Conservation (phyloP, 2,329 filamentous ascomycete genomes). For the Talaromyces amestolkiae region DNA sequence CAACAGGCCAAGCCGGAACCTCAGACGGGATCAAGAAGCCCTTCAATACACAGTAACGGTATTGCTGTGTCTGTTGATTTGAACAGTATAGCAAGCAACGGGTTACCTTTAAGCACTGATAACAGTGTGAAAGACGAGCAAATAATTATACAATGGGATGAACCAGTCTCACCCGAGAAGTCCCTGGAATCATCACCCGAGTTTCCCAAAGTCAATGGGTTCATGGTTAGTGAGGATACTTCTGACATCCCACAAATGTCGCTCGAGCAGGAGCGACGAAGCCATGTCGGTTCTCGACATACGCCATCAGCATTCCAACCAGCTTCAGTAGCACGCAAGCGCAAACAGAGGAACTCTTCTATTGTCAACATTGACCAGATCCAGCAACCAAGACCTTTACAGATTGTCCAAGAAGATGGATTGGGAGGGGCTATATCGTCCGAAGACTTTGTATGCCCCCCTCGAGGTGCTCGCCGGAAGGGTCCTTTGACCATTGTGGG, state of each 20-base stretch:
- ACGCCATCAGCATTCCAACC: slow-evolving; percentile 34
- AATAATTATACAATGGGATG: slow-evolving; percentile 29
- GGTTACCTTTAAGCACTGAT: slow-evolving; percentile 31
- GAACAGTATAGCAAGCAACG: slow-evolving; percentile 31
- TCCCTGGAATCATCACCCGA: slow-evolving; percentile 27
- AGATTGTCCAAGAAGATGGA: slow-evolving; percentile 46
- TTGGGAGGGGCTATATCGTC: slow-evolving; percentile 43
- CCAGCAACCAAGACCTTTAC: slow-evolving; percentile 33
- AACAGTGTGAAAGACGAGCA: slow-evolving; percentile 32
- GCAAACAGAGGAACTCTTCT: slow-evolving; percentile 32
- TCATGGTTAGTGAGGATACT: slow-evolving; percentile 37
- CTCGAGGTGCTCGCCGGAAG: slow-evolving; percentile 44
- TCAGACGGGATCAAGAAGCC: slow-evolving; percentile 37
- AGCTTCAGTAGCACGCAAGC: slow-evolving; percentile 35
- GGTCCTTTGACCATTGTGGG: slow-evolving; percentile 41
- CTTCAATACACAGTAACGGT: slow-evolving; percentile 37
- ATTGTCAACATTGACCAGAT: slow-evolving; percentile 31
- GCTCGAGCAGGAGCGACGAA: slow-evolving; percentile 27
- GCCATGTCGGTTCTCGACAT: slow-evolving; percentile 26
- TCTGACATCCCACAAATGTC: slow-evolving; percentile 31
- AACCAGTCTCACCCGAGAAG: slow-evolving; percentile 23
- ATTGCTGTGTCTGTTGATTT: slow-evolving; percentile 33
- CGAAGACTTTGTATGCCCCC: slow-evolving; percentile 42
- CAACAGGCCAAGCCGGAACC: slow-evolving; percentile 16
- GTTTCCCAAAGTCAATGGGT: slow-evolving; percentile 32